Conservation (phyloP, 2,329 filamentous ascomycete genomes). For the Fulvia fulva region DNA sequence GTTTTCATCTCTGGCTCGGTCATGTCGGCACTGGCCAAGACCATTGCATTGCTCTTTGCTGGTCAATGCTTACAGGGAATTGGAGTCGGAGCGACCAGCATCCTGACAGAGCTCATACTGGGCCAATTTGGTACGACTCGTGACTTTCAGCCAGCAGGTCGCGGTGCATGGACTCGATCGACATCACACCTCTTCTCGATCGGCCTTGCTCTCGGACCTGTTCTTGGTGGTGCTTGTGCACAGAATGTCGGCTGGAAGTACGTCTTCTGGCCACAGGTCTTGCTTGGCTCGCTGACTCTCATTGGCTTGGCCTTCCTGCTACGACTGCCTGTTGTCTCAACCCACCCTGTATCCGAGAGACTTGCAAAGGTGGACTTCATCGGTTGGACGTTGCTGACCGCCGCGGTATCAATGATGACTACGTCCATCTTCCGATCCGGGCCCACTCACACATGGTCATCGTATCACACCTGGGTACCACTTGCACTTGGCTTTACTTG, state of each 20-base stretch:
- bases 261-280: conserved; percentile 64
- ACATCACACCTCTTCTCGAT: conserved; percentile 50
- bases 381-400: conserved; percentile 12
- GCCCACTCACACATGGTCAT: conserved; percentile 7
- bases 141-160: conserved; percentile 25
- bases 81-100: conserved; percentile 40
- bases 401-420: background rate
- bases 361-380: conserved; percentile 35
- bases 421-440: conserved; percentile 11
- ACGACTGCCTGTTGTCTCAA: background rate
- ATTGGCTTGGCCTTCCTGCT: conserved; percentile 34
- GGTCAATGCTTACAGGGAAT: conserved; percentile 39
- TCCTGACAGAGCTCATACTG: conserved; percentile 43
- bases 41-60: conserved; percentile 27
- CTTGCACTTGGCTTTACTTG: conserved; percentile 28
- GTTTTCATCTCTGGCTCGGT: conserved; percentile 38
- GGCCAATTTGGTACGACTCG: conserved; percentile 41
- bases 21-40: conserved; percentile 23
- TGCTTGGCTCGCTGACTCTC: conserved; percentile 47
- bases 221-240: conserved; percentile 50
- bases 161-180: conserved; percentile 33
- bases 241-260: conserved; percentile 54
- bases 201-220: conserved; percentile 52
- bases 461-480: conserved; percentile 5
- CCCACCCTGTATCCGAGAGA: conserved; percentile 35